phyloP scores from a whole-genome alignment of 495 filamentous ascomycete genomes.

The Daldinia concentrica region DNA sequence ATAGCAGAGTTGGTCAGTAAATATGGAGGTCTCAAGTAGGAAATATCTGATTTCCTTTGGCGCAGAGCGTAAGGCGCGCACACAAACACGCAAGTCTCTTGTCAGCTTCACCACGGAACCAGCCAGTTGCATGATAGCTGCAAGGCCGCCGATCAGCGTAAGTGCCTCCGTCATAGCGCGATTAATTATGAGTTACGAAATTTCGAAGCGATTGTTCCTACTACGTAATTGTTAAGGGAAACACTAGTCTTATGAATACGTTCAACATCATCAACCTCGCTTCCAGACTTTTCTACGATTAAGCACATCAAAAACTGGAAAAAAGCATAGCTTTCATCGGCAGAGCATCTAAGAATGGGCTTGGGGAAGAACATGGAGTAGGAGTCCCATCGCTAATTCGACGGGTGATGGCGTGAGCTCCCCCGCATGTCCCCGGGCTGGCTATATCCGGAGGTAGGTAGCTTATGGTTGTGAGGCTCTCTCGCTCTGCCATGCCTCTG shows the following conservation, averaged over 20 bases:
- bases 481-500: conserved; percentile 6
- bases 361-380: conserved; percentile 20
- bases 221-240: background rate
- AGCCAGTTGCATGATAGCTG: conserved; percentile 34
- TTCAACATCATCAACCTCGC: conserved; percentile 1
- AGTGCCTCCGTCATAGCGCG: conserved; percentile 29
- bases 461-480: conserved; percentile 15
- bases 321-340: conserved; percentile 11
- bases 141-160: conserved; percentile 26
- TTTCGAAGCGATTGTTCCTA: background rate
- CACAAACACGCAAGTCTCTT: conserved; percentile 7
- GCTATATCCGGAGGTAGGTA: conserved; percentile 5
- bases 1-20: conserved; percentile 16
- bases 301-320: background rate
- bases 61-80: conserved; percentile 21
- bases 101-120: conserved; percentile 19
- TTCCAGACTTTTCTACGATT: background rate
- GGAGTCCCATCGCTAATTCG: conserved; percentile 23
- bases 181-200: background rate
- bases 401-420: conserved; percentile 23
- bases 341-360: background rate
- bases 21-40: conserved; percentile 27
- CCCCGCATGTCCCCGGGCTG: conserved; percentile 30
- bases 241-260: conserved; percentile 1
- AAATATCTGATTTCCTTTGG: conserved; percentile 33